Conservation (phyloP, 768 basidiomycete species). For the Lactarius indigo region DNA sequence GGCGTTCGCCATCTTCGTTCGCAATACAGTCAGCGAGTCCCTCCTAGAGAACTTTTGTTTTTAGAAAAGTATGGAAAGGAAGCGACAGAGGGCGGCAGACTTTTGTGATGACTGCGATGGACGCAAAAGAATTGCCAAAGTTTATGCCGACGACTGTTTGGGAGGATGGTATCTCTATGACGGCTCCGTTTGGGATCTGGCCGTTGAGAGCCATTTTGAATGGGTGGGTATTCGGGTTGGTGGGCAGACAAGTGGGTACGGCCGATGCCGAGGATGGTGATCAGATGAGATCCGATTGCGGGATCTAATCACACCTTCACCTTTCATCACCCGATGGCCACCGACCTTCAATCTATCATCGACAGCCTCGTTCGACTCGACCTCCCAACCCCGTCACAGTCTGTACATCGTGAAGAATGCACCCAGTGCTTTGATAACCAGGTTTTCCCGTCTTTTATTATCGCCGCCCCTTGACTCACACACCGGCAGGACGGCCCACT, state of each 20-base stretch:
- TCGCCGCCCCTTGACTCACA: neutral
- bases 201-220: slow-evolving; percentile 40
- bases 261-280: neutral
- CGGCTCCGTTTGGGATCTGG: slow-evolving; percentile 48
- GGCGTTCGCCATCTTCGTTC: slow-evolving; percentile 97
- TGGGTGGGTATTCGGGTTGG: slow-evolving; percentile 5
- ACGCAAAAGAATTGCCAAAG: slow-evolving; percentile 93
- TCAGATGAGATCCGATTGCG: neutral
- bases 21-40: slow-evolving; percentile 93
- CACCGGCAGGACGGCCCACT: slow-evolving; percentile 56
- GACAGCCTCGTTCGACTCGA: slow-evolving; percentile 45
- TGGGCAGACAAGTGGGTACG: neutral
- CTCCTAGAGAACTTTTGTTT: slow-evolving; percentile 49
- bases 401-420: slow-evolving; percentile 89
- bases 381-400: slow-evolving; percentile 61
- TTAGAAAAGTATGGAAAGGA: neutral
- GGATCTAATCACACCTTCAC: slow-evolving; percentile 13
- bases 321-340: slow-evolving; percentile 36
- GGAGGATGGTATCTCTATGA: slow-evolving; percentile 32
- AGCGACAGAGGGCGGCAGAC: slow-evolving; percentile 39
- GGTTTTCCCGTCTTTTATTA: slow-evolving; percentile 37
- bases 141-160: slow-evolving; percentile 88
- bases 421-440: slow-evolving; percentile 97
- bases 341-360: slow-evolving; percentile 28
- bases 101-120: slow-evolving; percentile 94